Evolutionary conservation across 2,329 filamentous ascomycete species (phyloP), one percentile per base, ranked within the genome.

Genomic region (Coniochaeta pulveracea): DNA sequence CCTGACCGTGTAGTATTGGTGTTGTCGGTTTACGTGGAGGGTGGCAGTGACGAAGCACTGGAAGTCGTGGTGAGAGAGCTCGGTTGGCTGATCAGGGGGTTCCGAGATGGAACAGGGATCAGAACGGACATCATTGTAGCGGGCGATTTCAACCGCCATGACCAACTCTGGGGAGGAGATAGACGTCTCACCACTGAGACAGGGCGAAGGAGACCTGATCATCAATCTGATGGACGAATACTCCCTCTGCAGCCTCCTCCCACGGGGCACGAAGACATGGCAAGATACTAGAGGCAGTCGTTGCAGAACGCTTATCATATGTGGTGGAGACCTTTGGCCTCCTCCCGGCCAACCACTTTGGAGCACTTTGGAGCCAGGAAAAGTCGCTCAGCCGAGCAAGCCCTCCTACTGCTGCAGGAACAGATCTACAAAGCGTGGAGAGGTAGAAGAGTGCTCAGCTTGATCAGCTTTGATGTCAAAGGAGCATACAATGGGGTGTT

Each of bases 401-500:
- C n/a, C 15, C 26, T 27, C n/a, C 15, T 12, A 27, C n/a, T 23
- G 21, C n/a, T 23, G 21, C 21, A 23, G n/a, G 21, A 23, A 23
- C 21, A 23, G 21, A n/a, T 27, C 26, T 27, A 27, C n/a, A 27
- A 6, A 27, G 26, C n/a, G 18, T 27, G n/a, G 31, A 19, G 19
- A 16, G 28, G 33, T 15, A 11, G 33, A 17, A 35, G 34, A 7
- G 26, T 35, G 7, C 17, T 26, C 6, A 38, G 28, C 33, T 18
- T 38, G 10, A 34, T 38, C 10, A 38, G 28, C 19, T 35, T 38
- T 19, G 28, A 38, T 17, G 25, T 38, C 1, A 38, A 35, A 21
- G 36, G 34, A 11, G 33, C 19, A 10, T 38, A 38, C 26, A 37
- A 35, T 26, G 36, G 36, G 9, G 36, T 35, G 23, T 38, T 17